Evolutionary conservation across 1,284 basidiomycete genomes (phyloP), one percentile per base, ranked within the genome.

Genomic region (Puccinia polysora): DNA sequence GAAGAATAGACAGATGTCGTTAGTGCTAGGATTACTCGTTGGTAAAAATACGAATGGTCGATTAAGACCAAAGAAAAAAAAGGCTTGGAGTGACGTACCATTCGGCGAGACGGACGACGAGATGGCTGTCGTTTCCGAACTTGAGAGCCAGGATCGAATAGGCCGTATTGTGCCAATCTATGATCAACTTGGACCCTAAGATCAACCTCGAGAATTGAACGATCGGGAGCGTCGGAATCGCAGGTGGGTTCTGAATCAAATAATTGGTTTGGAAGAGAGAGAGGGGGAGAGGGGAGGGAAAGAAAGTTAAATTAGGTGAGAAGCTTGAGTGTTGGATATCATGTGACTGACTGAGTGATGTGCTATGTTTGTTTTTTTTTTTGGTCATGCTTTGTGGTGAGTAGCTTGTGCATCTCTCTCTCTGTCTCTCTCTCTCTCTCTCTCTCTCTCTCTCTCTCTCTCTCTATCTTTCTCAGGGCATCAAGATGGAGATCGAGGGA

Each of bases 91-190:
- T n/a, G n/a, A 77, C 82, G 71, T 58, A 93, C 91, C 84, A 84
- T 81, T 85, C 86, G 0, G 90, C 88, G 14, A 95, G 77, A 68
- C 80, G 84, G 32, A 96, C 91, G 71, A 95, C 83, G 0, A 83
- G 80, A 76, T 91, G 89, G 23, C 20, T 28, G 23, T 70, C 58
- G 12, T 82, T 73, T 0, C 91, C 90, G 7, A 95, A 81, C 75
- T 87, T 88, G 73, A 98, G 81, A 0, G 89, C 89, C 38, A 99
- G 84, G 63, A 98, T 93, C 72, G 88, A 97, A 79, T 92, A 95
- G 6, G 93, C 94, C 8, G 95, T 85, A 79, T 99, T 99, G 80
- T 99, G 96, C 96, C 96, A 99, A 81, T 99, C 96, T 74, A 98
- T 95, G 71, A 98, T 89, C 73, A 98, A 83, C 76, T 89, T 90